These are phyloP conservation scores for Hansfordia pulvinata DNA, from an alignment of 2,329 filamentous ascomycete genomes.

Conservation along the genomic window DNA sequence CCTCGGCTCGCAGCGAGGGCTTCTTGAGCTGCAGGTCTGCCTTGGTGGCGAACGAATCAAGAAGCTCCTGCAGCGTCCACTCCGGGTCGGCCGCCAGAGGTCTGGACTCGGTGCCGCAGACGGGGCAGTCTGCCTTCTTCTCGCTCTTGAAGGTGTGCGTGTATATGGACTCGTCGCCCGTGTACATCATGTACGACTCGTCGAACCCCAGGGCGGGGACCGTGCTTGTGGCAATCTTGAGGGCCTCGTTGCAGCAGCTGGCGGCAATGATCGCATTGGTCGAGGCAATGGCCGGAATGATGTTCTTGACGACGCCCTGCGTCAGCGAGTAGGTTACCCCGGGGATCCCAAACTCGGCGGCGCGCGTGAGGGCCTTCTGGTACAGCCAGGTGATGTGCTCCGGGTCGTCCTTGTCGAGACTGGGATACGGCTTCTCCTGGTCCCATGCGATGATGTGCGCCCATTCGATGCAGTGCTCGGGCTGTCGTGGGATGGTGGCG, in stretches of 20 bases:
- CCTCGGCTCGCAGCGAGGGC: slow-evolving; percentile 67
- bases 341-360: slow-evolving; percentile 75
- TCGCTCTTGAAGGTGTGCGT: slow-evolving; percentile 96
- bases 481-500: slow-evolving; percentile 89
- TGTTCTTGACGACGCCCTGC: slow-evolving; percentile 97
- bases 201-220: slow-evolving; percentile 69
- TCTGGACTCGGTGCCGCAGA: slow-evolving; percentile 75
- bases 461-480: slow-evolving; percentile 98
- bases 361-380: slow-evolving; percentile 67
- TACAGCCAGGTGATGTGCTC: slow-evolving; percentile 98
- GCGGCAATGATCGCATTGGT: slow-evolving; percentile 96
- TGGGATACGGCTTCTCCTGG: slow-evolving; percentile 65
- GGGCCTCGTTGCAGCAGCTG: slow-evolving; percentile 89
- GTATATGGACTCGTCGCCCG: slow-evolving; percentile 88
- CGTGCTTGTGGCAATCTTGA: slow-evolving; percentile 78
- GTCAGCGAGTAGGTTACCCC: slow-evolving; percentile 94
- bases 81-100: slow-evolving; percentile 58
- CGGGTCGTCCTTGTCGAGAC: slow-evolving; percentile 88
- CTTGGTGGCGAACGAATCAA: slow-evolving; percentile 69
- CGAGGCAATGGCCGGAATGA: slow-evolving; percentile 94
- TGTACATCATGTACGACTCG: slow-evolving; percentile 99
- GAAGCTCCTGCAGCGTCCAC: slow-evolving; percentile 66
- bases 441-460: slow-evolving; percentile 98
- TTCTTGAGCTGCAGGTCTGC: slow-evolving; percentile 91
- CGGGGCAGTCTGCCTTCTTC: slow-evolving; percentile 87